Evolutionary conservation across 2,329 filamentous ascomycete species (phyloP), one percentile per base, ranked within the genome.

Genomic region (Ceratocystis colombiana): DNA sequence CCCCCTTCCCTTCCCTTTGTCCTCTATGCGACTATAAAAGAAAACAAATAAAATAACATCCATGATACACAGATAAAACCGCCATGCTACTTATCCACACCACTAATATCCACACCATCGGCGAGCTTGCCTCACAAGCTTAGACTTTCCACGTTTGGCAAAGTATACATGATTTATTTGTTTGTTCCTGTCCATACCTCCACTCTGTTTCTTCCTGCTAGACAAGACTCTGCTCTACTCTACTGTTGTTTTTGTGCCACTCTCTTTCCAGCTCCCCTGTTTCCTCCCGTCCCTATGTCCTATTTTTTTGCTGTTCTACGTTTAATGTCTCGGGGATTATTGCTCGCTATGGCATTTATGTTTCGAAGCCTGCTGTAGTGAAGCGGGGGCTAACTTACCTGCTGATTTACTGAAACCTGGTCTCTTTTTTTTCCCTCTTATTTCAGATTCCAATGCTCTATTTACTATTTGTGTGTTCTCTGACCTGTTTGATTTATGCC

Each of bases 261-360:
- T 48, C n/a, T 44, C 33, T 25, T 62, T 20, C 10, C 28, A 41
- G 20, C 22, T 15, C 12, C 57, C 25, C 6, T 62, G 20, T n/a
- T 20, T 48, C 17, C 45, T 63, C 33, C 30, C 7, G 20, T n/a
- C 22, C 7, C 28, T 41, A 37, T 44, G n/a, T 57, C 20, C 28
- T 46, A 20, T 28, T 8, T 25, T 33, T 15, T 48, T 50, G n/a
- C 22, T 41, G 7, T 53, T 53, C 15, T 33, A 37, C 45, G 46
- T 33, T 46, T 28, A 62, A 41, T 33, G 28, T 33, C 53, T n/a
- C 20, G 53, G 22, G 30, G 3, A 57, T 57, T 28, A 30, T 30
- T 57, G 53, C 30, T 57, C 28, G 30, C 53, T 57, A 57, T 25
- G 53, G 53, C 53, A 28, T 57, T 57, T 15, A 57, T 57, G 53